These are phyloP conservation scores for Gymnopus androsaceus DNA, from an alignment of 1,284 basidiomycete species.

Conservation along the genomic window DNA sequence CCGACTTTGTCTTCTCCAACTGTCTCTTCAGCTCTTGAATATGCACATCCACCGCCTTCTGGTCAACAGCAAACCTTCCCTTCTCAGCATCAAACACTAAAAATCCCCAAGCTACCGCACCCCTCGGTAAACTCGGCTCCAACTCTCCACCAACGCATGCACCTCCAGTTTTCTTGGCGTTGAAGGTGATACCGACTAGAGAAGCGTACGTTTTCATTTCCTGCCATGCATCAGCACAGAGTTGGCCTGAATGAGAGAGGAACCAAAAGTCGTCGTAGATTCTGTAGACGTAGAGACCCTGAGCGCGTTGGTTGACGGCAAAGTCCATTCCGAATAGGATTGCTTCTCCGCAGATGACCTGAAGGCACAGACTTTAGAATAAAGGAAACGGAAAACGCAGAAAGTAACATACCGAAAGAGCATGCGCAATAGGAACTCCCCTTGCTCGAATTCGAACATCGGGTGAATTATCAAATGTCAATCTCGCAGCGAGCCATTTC, in stretches of 20 bases:
- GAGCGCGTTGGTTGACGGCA: conserved; percentile 3
- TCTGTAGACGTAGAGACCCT: not conserved
- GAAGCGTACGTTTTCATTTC: not conserved
- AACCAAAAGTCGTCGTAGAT: conserved; percentile 5
- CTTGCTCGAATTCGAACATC: not conserved
- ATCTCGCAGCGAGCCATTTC: not conserved
- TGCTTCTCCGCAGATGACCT: not conserved
- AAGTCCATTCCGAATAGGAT: conserved; percentile 3
- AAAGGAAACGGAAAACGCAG: not conserved
- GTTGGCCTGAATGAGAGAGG: not conserved
- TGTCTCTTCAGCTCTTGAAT: conserved; percentile 2
- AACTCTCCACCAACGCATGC: conserved; percentile 4
- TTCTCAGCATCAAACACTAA: not conserved
- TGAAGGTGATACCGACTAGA: conserved; percentile 2
- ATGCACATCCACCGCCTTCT: not conserved
- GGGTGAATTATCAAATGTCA: not conserved
- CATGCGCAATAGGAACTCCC: conserved; percentile 3
- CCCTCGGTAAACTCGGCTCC: not conserved
- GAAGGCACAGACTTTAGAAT: not conserved
- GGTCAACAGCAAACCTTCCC: not conserved
- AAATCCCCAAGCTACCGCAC: not conserved
- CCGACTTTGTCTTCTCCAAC: not conserved
- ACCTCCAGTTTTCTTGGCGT: not conserved
- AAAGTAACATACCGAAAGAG: not conserved
- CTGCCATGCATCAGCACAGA: not conserved